Evolutionary conservation across 176 grass and related monocot genomes (phyloP), one percentile per base, ranked within the genome.

Genomic region (Puya raimondii): DNA sequence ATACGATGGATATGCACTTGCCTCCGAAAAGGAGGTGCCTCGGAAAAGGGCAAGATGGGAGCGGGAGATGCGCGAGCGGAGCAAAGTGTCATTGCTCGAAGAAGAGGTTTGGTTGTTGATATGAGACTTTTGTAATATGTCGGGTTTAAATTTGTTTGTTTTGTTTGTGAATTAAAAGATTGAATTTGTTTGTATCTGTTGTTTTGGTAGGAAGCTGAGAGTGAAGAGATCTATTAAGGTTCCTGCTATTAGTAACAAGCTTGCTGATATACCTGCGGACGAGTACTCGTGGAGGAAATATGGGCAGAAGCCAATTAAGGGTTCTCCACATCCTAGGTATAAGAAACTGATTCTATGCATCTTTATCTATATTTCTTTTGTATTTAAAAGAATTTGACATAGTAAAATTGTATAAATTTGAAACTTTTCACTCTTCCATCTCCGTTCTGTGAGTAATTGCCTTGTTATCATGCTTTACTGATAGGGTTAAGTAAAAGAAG

Each of bases 231-330:
- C 93, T 70, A 97, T 97, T 54, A 97, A 90, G 79, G 93, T 97
- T 61, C 93, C 93, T 72, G 93, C 93, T 33, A 85, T 97, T 57
- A 97, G 93, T 78, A 90, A 92, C 66, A 97, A 97, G 80, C 75
- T 97, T 4, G 89, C 89, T 18, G 93, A 92, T 84, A 97, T 97
- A 57, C 93, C 93, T 23, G 65, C 80, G 12, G 93, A 97, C 64
- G 93, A 97, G 53, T 97, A 87, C 85, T 92, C 93, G 0, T 97
- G 93, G 93, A 78, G 93, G 65, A 97, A 97, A 70, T 97, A 97
- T 58, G 93, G 93, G 12, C 93, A 97, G 84, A 97, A 97, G 65
- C 93, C 93, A 67, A 97, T 97, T n/a, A 97, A 97, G 59, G 93
- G 93, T 65, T 97, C 93, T 64, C 93, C 93, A 7, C 86, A 97